Evolutionary conservation across 2,329 filamentous ascomycete genomes (phyloP).

Genomic region (Cryphonectria naterciae): DNA sequence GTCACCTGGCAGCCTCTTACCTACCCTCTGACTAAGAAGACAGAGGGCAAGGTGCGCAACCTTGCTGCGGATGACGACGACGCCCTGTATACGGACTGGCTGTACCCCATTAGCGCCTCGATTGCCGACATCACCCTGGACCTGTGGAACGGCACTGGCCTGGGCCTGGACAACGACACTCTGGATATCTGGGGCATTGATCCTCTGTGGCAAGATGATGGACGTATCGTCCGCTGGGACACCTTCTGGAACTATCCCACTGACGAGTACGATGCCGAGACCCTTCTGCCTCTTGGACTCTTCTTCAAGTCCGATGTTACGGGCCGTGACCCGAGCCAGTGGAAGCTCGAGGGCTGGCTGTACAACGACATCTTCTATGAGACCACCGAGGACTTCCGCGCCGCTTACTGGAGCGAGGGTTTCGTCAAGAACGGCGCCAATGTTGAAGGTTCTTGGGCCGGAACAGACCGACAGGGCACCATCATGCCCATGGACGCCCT

Average conservation of each 20-base stretch:
- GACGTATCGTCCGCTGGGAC: constrained; percentile 52
- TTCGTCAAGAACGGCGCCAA: constrained; percentile 54
- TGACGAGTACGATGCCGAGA: constrained; percentile 46
- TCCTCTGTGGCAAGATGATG: constrained; percentile 46
- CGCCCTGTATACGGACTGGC: constrained; percentile 38
- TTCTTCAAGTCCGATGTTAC: constrained; percentile 52
- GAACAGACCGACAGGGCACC: constrained; percentile 46
- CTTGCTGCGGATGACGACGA: constrained; percentile 43
- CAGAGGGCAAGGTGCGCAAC: constrained; percentile 44
- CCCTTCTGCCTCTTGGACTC: constrained; percentile 51
- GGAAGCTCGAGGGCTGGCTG: constrained; percentile 56
- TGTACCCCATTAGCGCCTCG: constrained; percentile 40
- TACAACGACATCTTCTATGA: constrained; percentile 59
- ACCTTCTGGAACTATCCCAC: constrained; percentile 47
- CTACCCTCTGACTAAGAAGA: constrained; percentile 48
- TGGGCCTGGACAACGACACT: constrained; percentile 47
- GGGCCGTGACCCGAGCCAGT: constrained; percentile 53
- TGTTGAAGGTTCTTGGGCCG: constrained; percentile 52
- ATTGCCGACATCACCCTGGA: constrained; percentile 51
- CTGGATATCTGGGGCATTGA: constrained; percentile 47
- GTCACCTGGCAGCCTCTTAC: constrained; percentile 44
- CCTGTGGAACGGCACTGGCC: constrained; percentile 45
- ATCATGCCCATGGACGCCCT: constrained; percentile 41
- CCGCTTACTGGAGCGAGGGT: constrained; percentile 45
- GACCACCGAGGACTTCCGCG: constrained; percentile 51